Evolutionary conservation across 1,284 basidiomycete species (phyloP).

Genomic region (Ganoderma sinense): DNA sequence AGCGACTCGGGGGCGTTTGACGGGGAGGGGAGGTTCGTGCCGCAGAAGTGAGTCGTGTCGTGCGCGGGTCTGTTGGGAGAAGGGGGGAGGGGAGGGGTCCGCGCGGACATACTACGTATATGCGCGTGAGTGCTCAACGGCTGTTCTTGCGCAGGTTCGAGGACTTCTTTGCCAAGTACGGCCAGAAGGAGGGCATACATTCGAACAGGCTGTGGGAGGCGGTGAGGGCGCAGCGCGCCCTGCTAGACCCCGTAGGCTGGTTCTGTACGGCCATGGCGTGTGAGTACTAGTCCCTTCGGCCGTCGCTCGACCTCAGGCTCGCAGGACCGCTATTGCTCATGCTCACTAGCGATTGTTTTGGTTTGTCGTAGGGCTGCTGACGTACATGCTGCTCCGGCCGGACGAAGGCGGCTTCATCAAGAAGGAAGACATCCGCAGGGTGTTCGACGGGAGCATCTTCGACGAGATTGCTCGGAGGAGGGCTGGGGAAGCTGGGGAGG

Average conservation of each 20-base stretch:
- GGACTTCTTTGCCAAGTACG: slow-evolving; percentile 50
- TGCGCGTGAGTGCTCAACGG: not conserved
- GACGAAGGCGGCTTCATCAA: slow-evolving; percentile 49
- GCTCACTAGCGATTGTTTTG: not conserved
- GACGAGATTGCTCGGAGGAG: slow-evolving; percentile 25
- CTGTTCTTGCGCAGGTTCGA: slow-evolving; percentile 38
- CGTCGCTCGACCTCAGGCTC: not conserved
- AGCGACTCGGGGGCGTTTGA: slow-evolving; percentile 54
- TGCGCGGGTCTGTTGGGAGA: not conserved
- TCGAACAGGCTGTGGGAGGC: slow-evolving; percentile 39
- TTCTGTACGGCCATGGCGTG: slow-evolving; percentile 44
- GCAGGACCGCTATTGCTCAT: not conserved
- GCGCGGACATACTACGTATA: not conserved
- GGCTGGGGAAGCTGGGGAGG: not conserved
- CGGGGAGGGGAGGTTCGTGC: slow-evolving; percentile 49
- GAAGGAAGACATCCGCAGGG: slow-evolving; percentile 56
- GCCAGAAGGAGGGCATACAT: slow-evolving; percentile 24
- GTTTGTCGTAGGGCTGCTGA: slow-evolving; percentile 35
- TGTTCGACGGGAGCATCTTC: slow-evolving; percentile 50
- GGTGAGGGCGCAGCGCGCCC: slow-evolving; percentile 41
- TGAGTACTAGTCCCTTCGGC: slow-evolving; percentile 3
- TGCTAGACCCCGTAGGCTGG: slow-evolving; percentile 47
- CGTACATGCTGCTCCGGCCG: slow-evolving; percentile 58
- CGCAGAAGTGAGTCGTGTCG: slow-evolving; percentile 38
- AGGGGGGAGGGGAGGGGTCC: too few relatives aligned